These are phyloP conservation scores for Suillus plorans DNA, from an alignment of 768 basidiomycete genomes.

Conservation along the genomic window DNA sequence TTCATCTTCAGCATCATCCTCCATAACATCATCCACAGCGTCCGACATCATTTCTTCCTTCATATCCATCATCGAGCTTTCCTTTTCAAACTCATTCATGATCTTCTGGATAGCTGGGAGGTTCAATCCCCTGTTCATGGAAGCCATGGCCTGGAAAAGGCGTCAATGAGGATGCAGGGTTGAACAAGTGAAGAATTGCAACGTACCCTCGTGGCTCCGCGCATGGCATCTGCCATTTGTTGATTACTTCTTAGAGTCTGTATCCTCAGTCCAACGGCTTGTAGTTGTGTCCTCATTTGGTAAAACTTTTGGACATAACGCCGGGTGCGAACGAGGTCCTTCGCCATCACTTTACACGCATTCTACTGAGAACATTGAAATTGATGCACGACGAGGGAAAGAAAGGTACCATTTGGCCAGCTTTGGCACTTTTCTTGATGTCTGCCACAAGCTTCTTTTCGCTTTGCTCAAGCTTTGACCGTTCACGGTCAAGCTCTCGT, in stretches of 20 bases:
- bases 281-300: conserved; percentile 97
- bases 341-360: conserved; percentile 99
- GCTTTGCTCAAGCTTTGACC: conserved; percentile 87
- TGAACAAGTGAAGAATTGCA: conserved; percentile 3
- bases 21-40: conserved; percentile 96
- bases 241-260: conserved; percentile 96
- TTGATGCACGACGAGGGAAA: conserved; percentile 8
- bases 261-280: conserved; percentile 93
- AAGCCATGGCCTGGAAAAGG: conserved; percentile 82
- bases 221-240: conserved; percentile 99
- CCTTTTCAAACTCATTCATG: conserved; percentile 98
- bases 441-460: conserved; percentile 97
- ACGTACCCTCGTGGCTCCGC: conserved; percentile 90
- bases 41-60: conserved; percentile 99
- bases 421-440: conserved; percentile 95
- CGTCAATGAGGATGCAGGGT: conserved; percentile 6
- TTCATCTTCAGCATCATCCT: conserved; percentile 88
- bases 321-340: conserved; percentile 94
- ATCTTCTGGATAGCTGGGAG: conserved; percentile 93
- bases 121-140: conserved; percentile 97
- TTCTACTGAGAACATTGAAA: conserved; percentile 54
- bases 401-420: conserved; percentile 82
- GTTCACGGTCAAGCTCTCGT: conserved; percentile 96
- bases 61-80: conserved; percentile 99
- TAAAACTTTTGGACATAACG: conserved; percentile 98